These are phyloP conservation scores for Echinochloa phyllopogon DNA, from an alignment of 176 grass and related monocot species.

Conservation along the genomic window DNA sequence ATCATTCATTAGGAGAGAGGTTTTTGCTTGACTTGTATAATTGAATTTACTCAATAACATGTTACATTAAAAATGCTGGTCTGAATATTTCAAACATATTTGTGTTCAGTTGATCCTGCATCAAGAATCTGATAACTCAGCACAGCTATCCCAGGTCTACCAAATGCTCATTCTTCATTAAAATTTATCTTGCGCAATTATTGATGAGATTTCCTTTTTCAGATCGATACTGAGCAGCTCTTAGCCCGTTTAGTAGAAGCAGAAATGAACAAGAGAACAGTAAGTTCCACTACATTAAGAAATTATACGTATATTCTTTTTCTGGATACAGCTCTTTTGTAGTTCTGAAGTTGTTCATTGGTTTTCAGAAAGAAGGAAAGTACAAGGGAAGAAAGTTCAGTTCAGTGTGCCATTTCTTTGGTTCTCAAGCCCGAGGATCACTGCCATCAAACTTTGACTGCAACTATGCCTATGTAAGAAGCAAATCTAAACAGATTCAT, in stretches of 20 bases:
- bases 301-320: background rate
- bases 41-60: background rate
- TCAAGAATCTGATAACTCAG: constrained; percentile 80
- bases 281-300: constrained; percentile 20
- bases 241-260: constrained; percentile 69
- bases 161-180: background rate
- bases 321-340: background rate
- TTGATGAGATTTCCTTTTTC: constrained; percentile 8
- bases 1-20: constrained; percentile 71
- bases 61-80: background rate
- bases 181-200: background rate
- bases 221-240: constrained; percentile 78
- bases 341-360: constrained; percentile 18
- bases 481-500: background rate
- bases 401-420: constrained; percentile 76
- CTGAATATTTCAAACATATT: background rate
- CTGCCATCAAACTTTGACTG: constrained; percentile 77
- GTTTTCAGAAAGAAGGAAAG: constrained; percentile 61
- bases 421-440: constrained; percentile 73
- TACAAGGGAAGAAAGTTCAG: constrained; percentile 76
- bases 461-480: constrained; percentile 70
- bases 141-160: constrained; percentile 74
- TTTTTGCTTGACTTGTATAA: constrained; percentile 17
- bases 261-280: constrained; percentile 69
- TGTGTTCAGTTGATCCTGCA: constrained; percentile 62